Percentiles rank a stretch among this genome's conserved stretches.
phyloP scores from a whole-genome alignment of 352 stramenopile species.

The Globisporangium paddicum region DNA sequence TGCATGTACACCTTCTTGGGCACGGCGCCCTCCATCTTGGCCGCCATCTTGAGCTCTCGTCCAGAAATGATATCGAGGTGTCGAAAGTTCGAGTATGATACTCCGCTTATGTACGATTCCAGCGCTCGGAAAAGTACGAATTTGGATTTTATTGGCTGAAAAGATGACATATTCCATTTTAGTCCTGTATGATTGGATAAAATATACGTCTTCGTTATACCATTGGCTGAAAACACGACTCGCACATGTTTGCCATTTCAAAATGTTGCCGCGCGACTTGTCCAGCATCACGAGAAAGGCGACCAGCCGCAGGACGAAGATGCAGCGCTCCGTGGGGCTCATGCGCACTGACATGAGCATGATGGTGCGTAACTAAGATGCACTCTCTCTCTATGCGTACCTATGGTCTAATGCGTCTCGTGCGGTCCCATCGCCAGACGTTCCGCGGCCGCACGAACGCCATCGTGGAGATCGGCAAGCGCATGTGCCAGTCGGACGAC shows the following conservation, averaged over 20 bases:
- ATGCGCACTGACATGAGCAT: constrained; percentile 42
- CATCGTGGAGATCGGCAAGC: constrained; percentile 42
- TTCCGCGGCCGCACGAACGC: constrained; percentile 44
- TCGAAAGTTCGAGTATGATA: background rate
- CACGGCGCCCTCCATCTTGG: constrained; percentile 71
- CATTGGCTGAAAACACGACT: background rate
- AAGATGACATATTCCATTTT: background rate
- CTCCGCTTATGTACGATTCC: too few relatives aligned
- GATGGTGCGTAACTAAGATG: constrained; percentile 33
- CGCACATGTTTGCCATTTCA: background rate
- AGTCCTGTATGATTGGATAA: too few relatives aligned
- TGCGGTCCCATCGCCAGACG: constrained; percentile 21
- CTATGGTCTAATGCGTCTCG: background rate
- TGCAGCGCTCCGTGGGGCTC: constrained; percentile 20
- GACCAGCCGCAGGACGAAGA: constrained; percentile 2
- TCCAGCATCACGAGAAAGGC: background rate
- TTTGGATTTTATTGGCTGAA: background rate
- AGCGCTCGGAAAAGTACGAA: background rate
- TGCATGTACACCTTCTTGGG: constrained; percentile 90
- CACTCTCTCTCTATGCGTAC: background rate
- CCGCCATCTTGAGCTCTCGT: constrained; percentile 2
- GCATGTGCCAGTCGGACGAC: constrained; percentile 44
- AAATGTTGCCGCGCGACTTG: constrained; percentile 3
- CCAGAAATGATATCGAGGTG: too few relatives aligned
- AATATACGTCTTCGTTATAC: too few relatives aligned